Percentiles rank a stretch among this genome's conserved stretches.
Conservation (phyloP, 352 stramenopile genomes). For the Lagenidium giganteum region DNA sequence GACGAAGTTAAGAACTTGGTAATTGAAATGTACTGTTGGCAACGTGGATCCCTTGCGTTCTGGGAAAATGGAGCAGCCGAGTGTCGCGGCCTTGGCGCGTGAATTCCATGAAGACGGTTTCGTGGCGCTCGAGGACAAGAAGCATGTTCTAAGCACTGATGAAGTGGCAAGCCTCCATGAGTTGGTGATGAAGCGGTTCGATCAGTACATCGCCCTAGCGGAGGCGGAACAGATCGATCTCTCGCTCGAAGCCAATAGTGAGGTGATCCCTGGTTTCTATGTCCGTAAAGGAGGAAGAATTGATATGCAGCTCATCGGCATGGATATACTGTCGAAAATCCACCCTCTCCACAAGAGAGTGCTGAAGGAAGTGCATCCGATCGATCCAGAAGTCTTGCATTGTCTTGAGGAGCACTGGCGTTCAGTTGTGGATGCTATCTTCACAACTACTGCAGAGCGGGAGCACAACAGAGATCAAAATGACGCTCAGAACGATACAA, state of each 20-base stretch:
- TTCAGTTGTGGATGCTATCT: conserved; percentile 5
- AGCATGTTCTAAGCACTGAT: neutral
- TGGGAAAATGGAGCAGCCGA: too few relatives aligned
- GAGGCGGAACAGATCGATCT: conserved; percentile 18
- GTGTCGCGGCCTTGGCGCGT: conserved; percentile 1
- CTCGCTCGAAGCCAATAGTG: conserved; percentile 21
- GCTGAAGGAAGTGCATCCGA: conserved; percentile 1
- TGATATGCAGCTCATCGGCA: conserved; percentile 52
- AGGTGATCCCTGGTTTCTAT: conserved; percentile 64
- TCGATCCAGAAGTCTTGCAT: conserved; percentile 3
- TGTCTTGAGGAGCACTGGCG: conserved; percentile 5
- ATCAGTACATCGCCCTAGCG: conserved; percentile 28
- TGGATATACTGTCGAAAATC: too few relatives aligned
- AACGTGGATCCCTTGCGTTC: too few relatives aligned
- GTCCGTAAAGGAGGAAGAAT: conserved; percentile 61
- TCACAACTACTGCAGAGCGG: neutral
- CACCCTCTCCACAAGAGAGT: too few relatives aligned
- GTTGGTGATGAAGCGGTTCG: conserved; percentile 28
- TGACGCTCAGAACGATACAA: too few relatives aligned
- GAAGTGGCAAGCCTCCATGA: neutral
- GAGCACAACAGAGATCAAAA: neutral
- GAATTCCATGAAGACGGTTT: conserved; percentile 46
- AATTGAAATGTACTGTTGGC: neutral
- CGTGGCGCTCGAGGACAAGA: conserved; percentile 21
- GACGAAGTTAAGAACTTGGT: neutral